Conservation (phyloP, 1,284 basidiomycete genomes). For the Naganishia albida region DNA sequence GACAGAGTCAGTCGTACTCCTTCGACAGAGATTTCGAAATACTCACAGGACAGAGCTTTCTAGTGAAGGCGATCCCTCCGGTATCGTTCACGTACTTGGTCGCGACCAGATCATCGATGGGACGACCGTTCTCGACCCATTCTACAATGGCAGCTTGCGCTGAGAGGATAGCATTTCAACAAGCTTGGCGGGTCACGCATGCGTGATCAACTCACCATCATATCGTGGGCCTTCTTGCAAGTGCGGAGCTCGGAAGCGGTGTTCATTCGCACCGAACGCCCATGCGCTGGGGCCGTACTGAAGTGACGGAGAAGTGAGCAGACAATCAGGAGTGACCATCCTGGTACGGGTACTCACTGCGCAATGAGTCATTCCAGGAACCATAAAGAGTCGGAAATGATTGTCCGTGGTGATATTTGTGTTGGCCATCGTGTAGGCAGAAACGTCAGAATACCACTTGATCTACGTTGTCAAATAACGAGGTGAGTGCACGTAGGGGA, state of each 20-base stretch:
- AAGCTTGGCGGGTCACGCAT: too few relatives aligned
- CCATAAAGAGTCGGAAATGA: conserved; percentile 55
- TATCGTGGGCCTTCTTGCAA: conserved; percentile 2
- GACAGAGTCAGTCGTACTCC: not conserved
- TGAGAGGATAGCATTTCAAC: conserved; percentile 12
- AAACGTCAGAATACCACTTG: conserved; percentile 18
- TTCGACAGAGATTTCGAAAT: not conserved
- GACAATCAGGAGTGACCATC: conserved; percentile 37
- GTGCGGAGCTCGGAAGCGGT: conserved; percentile 9
- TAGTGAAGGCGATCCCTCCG: conserved; percentile 14
- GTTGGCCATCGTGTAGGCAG: conserved; percentile 39
- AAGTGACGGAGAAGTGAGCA: conserved; percentile 38
- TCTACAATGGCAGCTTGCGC: conserved; percentile 53
- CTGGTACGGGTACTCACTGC: conserved; percentile 39
- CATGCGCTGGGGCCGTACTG: conserved; percentile 12
- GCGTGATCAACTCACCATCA: not conserved
- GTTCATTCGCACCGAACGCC: conserved; percentile 5
- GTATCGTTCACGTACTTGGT: conserved; percentile 34
- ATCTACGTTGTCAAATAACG: not conserved
- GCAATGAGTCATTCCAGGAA: conserved; percentile 57
- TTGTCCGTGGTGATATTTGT: conserved; percentile 44
- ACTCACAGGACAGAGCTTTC: conserved; percentile 26
- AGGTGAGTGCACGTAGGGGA: not conserved
- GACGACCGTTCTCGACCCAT: conserved; percentile 55
- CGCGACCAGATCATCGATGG: conserved; percentile 50